Conservation (phyloP, 805 yeast genomes). For the Lipomyces spencermartinsiae region DNA sequence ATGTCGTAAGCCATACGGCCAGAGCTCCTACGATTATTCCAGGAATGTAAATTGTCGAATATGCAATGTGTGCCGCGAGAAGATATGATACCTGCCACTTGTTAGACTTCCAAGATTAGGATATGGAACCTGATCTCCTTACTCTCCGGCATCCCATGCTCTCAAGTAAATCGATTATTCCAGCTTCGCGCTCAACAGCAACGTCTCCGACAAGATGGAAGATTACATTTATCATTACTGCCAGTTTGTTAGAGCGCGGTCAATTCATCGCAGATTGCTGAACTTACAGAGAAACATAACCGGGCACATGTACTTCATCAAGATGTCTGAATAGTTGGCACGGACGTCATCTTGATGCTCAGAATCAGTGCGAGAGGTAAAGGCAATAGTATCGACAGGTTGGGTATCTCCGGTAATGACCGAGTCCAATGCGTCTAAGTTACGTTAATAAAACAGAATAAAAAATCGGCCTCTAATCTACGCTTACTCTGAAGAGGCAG, state of each 20-base stretch:
- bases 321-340: slow-evolving; percentile 37
- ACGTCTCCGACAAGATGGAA: slow-evolving; percentile 45
- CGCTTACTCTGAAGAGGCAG: slow-evolving; percentile 42
- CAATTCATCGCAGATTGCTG: background rate
- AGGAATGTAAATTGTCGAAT: slow-evolving; percentile 42
- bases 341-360: slow-evolving; percentile 36
- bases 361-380: slow-evolving; percentile 40
- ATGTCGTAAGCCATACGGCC: slow-evolving; percentile 34
- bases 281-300: slow-evolving; percentile 41
- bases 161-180: slow-evolving; percentile 42
- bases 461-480: too few species aligned
- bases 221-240: slow-evolving; percentile 45
- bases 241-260: background rate
- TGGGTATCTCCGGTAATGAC: background rate
- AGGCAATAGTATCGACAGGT: slow-evolving; percentile 39
- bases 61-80: slow-evolving; percentile 40
- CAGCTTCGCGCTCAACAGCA: slow-evolving; percentile 45
- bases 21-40: slow-evolving; percentile 46
- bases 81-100: slow-evolving; percentile 31
- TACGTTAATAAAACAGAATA: background rate
- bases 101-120: background rate
- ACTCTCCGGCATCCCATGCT: slow-evolving; percentile 43
- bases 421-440: slow-evolving; percentile 43
- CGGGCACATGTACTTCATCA: slow-evolving; percentile 43
- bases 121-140: background rate